Conservation (phyloP, 2,329 filamentous ascomycete genomes). For the Phialemoniopsis sp. region DNA sequence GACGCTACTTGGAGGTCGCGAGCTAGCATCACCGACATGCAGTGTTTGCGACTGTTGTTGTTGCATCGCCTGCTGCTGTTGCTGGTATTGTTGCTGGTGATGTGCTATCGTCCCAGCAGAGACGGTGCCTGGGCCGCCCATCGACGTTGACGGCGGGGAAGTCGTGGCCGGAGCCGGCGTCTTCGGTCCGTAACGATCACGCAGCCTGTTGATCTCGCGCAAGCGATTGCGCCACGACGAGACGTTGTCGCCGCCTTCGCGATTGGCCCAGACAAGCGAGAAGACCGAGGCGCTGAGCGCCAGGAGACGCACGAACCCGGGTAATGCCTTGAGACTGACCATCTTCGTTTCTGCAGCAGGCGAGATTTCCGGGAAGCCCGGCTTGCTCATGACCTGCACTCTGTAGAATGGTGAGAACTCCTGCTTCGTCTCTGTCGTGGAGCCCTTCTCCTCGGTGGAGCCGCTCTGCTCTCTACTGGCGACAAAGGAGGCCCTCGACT, state of each 20-base stretch:
- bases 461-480: conserved; percentile 47
- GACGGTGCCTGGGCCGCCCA: conserved; percentile 15
- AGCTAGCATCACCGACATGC: conserved; percentile 6
- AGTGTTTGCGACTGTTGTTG: conserved; percentile 6
- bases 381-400: conserved; percentile 83
- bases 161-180: conserved; percentile 17
- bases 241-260: conserved; percentile 74
- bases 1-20: conserved; percentile 32
- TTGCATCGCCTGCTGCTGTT: conserved; percentile 11
- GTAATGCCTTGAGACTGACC: conserved; percentile 76
- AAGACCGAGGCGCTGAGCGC: conserved; percentile 94
- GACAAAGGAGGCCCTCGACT: conserved; percentile 73
- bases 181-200: conserved; percentile 60
- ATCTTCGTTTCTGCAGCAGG: conserved; percentile 87
- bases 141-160: conserved; percentile 21
- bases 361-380: conserved; percentile 87
- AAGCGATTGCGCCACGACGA: conserved; percentile 88
- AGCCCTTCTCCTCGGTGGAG: background rate
- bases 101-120: no score
- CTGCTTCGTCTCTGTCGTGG: background rate
- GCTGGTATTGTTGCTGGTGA: conserved; percentile 5
- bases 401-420: conserved; percentile 64
- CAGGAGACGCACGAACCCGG: conserved; percentile 80
- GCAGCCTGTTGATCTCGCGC: conserved; percentile 76
- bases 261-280: conserved; percentile 80